Base-by-base conservation (phyloP, 1,284 basidiomycete genomes). In the Fomitiporia mediterranea region DNA sequence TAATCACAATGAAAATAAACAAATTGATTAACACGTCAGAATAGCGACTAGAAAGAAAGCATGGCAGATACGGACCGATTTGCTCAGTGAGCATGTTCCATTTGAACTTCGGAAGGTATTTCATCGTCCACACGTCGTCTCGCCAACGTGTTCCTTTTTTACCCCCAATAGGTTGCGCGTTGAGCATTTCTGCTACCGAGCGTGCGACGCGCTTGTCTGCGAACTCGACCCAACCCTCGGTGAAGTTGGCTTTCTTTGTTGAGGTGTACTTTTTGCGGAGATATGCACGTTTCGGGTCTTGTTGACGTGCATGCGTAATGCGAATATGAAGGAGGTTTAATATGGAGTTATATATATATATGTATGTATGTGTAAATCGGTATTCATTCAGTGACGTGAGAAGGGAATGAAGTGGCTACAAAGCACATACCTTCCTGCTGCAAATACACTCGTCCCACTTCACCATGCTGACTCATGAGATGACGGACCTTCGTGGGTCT, bases 51-150 rank as follows among this genome's bases (percentile, higher is more conserved):
- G 6, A 46, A 19, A 38, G 13, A 48, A 52, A 23, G 21, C 46
- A 42, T 17, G 48, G 55, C 30, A 23, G 43, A 58, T 13, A 80
- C 93, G 70, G 68, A 95, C 95, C 93, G 67, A 99, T 89, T 80
- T 98, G 96, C 71, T 98, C 97, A 9, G 93, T 95, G 59, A 99
- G 77, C 95, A 98, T 98, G 70, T 89, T 88, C 97, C 97, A 99
- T 69, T 97, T 98, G 79, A 98, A 99, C 62, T 86, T 91, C 5
- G 94, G 94, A 51, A 99, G 77, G 68, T 99, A 99, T 69, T 96
- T 96, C 94, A 99, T 97, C 43, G 97, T 98, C 97, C 97, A 99
- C 5, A 99, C 85, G 63, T 99, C 95, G 67, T 99, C 94, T 66
- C 92, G 79, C 91, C 93, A 98, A 58, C 91, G 79, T 5, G 83